Conservation (phyloP, 2,329 filamentous ascomycete species). For the Colletotrichum musicola region DNA sequence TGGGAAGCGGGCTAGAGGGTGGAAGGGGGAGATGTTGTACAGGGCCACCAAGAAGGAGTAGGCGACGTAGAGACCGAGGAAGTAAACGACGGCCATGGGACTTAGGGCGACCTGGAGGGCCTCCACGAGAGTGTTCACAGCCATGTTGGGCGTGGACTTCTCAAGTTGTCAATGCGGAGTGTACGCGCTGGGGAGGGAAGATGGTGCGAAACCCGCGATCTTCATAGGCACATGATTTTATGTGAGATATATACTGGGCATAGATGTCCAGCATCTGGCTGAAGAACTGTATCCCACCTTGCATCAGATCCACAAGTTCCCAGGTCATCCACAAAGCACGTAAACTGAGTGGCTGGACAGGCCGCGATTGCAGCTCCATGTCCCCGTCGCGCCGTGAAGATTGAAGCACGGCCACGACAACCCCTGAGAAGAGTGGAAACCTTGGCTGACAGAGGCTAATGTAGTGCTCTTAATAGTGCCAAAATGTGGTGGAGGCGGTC, state of each 20-base stretch:
- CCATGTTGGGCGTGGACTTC: constrained; percentile 15
- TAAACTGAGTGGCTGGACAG: constrained; percentile 12
- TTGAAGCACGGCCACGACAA: constrained; percentile 1
- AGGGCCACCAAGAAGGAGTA: constrained; percentile 26
- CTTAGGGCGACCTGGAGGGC: constrained; percentile 21
- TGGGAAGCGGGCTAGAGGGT: constrained; percentile 32
- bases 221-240: constrained; percentile 13
- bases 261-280: neutral
- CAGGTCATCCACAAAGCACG: constrained; percentile 24
- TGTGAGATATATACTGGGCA: constrained; percentile 27
- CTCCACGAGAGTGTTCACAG: constrained; percentile 16
- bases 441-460: neutral
- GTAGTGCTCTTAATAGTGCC: neutral
- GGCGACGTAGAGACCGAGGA: constrained; percentile 16
- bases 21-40: constrained; percentile 34
- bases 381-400: constrained; percentile 4
- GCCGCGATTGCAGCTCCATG: neutral
- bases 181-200: neutral
- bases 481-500: constrained; percentile 10
- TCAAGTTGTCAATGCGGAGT: constrained; percentile 5
- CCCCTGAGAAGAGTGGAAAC: constrained; percentile 13
- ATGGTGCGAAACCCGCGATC: neutral
- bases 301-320: constrained; percentile 10
- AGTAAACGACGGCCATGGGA: constrained; percentile 21
- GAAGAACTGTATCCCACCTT: neutral